Evolutionary conservation across 1,284 basidiomycete genomes (phyloP), one percentile per base, ranked within the genome.

Genomic region (Leccinum pachyderme): DNA sequence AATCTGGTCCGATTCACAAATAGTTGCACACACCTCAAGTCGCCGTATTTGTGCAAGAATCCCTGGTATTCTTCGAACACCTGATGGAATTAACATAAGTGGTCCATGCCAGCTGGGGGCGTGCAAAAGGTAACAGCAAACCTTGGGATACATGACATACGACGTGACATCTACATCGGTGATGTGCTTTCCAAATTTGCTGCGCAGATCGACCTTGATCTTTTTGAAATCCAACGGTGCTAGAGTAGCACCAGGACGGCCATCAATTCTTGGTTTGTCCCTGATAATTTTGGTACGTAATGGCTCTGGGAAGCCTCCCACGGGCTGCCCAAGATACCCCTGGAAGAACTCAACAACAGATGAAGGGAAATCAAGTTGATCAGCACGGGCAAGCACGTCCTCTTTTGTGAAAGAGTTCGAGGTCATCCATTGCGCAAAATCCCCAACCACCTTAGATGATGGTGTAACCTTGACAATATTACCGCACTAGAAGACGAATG

Each of bases 401-500:
- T 91, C 77, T 73, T 93, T 92, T 53, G 85, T 82, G 55, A 98
- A 81, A 63, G 87, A 86, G 80, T 99, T 98, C 61, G 93, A 93
- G 37, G 95, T 95, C 94, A 99, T 95, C 88, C 94, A 98, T 74
- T 96, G 93, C 28, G 97, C 97, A 74, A 99, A 96, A 79, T 99
- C 97, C 47, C 97, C 97, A 53, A 99, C 96, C 51, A 98, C 94
- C 80, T 99, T 98, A 57, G 97, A 99, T 22, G 97, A 98, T 37
- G 97, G 97, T 25, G 97, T 99, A 65, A 99, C 96, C 79, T 99
- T 99, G 80, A 99, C 90, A 71, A 99, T 91, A 70, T 98, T 95
- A 51, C 97, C 97, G 72, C 97, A 98, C 83, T 95, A 55, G 41
- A 56, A 29, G 56, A 59, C 28, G 29, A 51, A 48, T 70, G 32